Percentiles rank a stretch among this genome's conserved stretches.
Conservation (phyloP, 768 basidiomycete species). For the Podaxis sp. region DNA sequence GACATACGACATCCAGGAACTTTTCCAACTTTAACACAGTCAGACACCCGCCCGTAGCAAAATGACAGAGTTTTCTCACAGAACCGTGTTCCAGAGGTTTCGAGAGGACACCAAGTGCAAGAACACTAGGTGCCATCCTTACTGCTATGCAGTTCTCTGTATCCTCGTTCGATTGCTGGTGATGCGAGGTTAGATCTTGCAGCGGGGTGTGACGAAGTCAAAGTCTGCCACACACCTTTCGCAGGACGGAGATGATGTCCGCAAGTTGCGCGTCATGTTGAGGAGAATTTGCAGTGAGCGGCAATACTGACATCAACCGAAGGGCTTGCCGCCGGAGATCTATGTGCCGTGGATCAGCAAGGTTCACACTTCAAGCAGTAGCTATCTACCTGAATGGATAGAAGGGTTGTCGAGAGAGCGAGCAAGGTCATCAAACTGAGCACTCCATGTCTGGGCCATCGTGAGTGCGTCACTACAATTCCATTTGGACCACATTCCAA, state of each 20-base stretch:
- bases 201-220: not conserved
- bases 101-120: slow-evolving; percentile 1
- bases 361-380: slow-evolving; percentile 1
- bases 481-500: slow-evolving; percentile 67
- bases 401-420: slow-evolving; percentile 21
- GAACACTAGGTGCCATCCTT: not conserved
- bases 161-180: not conserved
- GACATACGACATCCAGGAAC: slow-evolving; percentile 8
- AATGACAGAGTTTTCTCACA: not conserved
- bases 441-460: slow-evolving; percentile 16
- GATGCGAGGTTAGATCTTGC: not conserved
- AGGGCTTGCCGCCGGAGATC: slow-evolving; percentile 42
- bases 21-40: slow-evolving; percentile 1
- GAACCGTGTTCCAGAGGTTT: not conserved
- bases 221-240: slow-evolving; percentile 17
- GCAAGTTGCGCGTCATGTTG: slow-evolving; percentile 17
- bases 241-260: slow-evolving; percentile 19
- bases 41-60: not conserved
- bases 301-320: slow-evolving; percentile 39
- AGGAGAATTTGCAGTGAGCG: slow-evolving; percentile 20
- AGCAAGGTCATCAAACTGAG: slow-evolving; percentile 24
- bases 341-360: slow-evolving; percentile 17
- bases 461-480: slow-evolving; percentile 27
- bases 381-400: slow-evolving; percentile 20
- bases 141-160: slow-evolving; percentile 21